Evolutionary conservation across 805 yeast species (phyloP).

Genomic region (Pichia nanzhaoensis): DNA sequence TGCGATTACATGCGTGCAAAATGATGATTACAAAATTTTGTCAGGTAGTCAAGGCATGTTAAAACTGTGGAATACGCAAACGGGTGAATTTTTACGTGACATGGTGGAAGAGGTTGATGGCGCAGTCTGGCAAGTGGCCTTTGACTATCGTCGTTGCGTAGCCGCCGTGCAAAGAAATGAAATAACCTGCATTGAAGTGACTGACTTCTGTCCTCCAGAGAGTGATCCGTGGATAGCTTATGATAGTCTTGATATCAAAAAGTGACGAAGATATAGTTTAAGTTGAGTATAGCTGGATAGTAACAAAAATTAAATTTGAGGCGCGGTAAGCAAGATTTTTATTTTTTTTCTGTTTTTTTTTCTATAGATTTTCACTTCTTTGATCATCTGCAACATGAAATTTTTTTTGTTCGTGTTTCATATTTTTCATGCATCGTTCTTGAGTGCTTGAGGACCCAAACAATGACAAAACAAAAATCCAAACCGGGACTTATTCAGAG

Average conservation of each 20-base stretch:
- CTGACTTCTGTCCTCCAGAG: slow-evolving; percentile 55
- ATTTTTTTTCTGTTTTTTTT: slow-evolving; percentile 1
- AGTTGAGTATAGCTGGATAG: too few species aligned
- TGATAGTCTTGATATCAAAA: too few species aligned
- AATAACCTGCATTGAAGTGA: slow-evolving; percentile 71
- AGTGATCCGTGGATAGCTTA: slow-evolving; percentile 4
- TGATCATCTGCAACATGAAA: neutral
- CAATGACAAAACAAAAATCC: slow-evolving; percentile 10
- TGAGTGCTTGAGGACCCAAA: neutral
- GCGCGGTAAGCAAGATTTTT: slow-evolving; percentile 3
- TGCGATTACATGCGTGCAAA: slow-evolving; percentile 91
- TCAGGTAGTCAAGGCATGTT: slow-evolving; percentile 87
- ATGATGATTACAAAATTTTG: slow-evolving; percentile 74
- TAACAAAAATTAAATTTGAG: neutral
- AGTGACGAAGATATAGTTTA: too few species aligned
- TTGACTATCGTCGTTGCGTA: slow-evolving; percentile 76
- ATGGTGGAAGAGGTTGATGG: slow-evolving; percentile 69
- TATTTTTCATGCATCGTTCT: neutral
- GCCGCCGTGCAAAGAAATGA: slow-evolving; percentile 77
- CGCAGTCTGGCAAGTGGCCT: slow-evolving; percentile 91
- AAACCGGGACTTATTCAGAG: slow-evolving; percentile 24
- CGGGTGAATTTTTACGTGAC: slow-evolving; percentile 71
- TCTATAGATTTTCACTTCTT: neutral
- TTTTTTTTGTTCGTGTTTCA: neutral
- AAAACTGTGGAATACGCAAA: slow-evolving; percentile 78